phyloP scores from a whole-genome alignment of 768 basidiomycete species.

The Russula sp. region DNA sequence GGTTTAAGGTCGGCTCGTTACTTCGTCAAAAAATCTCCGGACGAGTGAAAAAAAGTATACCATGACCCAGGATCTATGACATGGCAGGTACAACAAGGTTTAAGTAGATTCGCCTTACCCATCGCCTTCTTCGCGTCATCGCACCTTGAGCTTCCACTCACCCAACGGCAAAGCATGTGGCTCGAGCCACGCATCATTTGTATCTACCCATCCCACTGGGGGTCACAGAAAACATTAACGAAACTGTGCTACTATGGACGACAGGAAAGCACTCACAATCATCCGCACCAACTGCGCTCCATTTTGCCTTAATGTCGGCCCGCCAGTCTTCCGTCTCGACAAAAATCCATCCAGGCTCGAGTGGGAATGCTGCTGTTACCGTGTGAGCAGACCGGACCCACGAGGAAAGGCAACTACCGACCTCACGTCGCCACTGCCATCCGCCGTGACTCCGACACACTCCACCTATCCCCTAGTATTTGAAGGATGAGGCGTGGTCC shows the following conservation, averaged over 20 bases:
- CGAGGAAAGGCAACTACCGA: constrained; percentile 38
- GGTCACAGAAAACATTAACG: constrained; percentile 25
- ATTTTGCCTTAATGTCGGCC: constrained; percentile 56
- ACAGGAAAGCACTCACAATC: constrained; percentile 34
- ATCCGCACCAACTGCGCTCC: constrained; percentile 47
- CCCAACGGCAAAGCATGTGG: constrained; percentile 43
- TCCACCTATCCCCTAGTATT: too few relatives aligned
- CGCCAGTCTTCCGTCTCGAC: constrained; percentile 78
- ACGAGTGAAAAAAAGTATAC: background rate
- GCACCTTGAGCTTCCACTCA: constrained; percentile 44
- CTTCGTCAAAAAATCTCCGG: background rate
- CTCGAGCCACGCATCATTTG: constrained; percentile 71
- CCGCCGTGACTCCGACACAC: too few relatives aligned
- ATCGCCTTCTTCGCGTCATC: constrained; percentile 64
- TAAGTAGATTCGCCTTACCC: constrained; percentile 66
- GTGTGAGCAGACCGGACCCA: constrained; percentile 17
- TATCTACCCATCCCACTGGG: constrained; percentile 78
- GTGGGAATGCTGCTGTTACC: constrained; percentile 64
- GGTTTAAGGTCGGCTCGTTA: background rate
- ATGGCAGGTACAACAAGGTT: background rate
- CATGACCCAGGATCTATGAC: background rate
- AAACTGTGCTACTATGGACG: constrained; percentile 7
- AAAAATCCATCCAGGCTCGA: constrained; percentile 72
- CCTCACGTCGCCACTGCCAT: constrained; percentile 58
- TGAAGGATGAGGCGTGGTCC: too few relatives aligned